Base-by-base conservation (phyloP, 495 filamentous ascomycete species). In the Hypoxylon fuscum region DNA sequence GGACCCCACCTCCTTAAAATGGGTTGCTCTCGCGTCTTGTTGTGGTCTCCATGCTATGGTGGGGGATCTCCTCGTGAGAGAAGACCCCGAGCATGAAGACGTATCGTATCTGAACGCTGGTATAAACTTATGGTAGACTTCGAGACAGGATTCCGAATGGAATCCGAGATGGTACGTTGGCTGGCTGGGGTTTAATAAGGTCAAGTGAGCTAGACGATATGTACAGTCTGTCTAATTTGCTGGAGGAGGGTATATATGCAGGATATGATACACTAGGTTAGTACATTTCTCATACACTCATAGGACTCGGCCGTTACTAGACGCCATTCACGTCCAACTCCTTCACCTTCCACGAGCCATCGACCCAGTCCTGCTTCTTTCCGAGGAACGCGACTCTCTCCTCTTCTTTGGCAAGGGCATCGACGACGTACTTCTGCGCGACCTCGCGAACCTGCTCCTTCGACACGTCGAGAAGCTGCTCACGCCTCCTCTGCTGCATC, bases 401-500 rank as follows among this genome's bases (percentile, higher is more conserved):
- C 50, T 81, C 74, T 10, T 76, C 57, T 38, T 75, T 74, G 12
- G 82, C 69, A 51, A 88, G 77, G n/a, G 80, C 85, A 14, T 93
- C 84, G 23, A 96, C 86, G 57, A 97, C 75, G 72, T 89, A 96
- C 59, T 85, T 81, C 64, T 96, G 87, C 1, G 95, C 96, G 12
- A 85, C 93, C 25, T 88, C 82, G 54, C 87, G 86, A 14, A 98
- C 88, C 60, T 96, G 88, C 60, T 88, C 84, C 60, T 85, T 89
- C 9, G 84, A 91, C 47, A 97, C 93, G 73, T 96, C 93, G 12
- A 98, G 81, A 35, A 98, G 82, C 59, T 90, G 87, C 69, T 96
- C 90, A 70, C 96, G 85, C 70, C 91, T 87, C 62, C 78, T 83
- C 72, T 97, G 93, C 63, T 88, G 85, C 94, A 98, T 97, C 56